Evolutionary conservation across 192 early-diverging fungal species (phyloP), one percentile per base, ranked within the genome.

Genomic region (Coemansia sp.): DNA sequence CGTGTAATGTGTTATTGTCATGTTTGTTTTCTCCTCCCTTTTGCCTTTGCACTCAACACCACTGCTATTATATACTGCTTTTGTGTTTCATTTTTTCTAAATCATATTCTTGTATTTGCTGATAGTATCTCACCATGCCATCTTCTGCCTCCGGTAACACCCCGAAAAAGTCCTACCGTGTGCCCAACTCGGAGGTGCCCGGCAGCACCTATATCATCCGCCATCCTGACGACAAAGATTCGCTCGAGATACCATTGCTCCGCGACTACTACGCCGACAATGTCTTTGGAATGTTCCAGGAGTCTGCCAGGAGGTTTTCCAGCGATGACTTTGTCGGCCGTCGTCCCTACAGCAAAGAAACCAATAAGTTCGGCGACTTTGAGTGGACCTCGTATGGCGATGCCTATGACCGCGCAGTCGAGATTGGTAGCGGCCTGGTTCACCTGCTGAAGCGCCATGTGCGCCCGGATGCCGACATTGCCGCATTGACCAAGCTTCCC

Each of bases 311-410:
- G 49, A 67, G 66, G 30, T 85, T 79, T 28, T 76, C 72, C 57
- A 76, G 87, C 59, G 71, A 68, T 29, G 84, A 84, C 35, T 92
- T 87, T 64, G 68, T 93, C 21, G 92, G 89, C 23, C 83, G 82
- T 48, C 88, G 92, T 56, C 64, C 84, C 2, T 82, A 83, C 64
- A 84, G 89, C 73, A 73, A 77, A 13, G 75, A 80, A 20, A 81
- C 87, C 13, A 84, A 87, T 67, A 83, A 77, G 25, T 86, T 85
- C 72, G 91, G 87, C 51, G 75, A 77, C 16, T 93, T 85, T 74
- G 75, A 82, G 20, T 93, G 90, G 90, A 77, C 87, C 64, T 89
- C 89, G 4, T 93, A 91, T 59, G 75, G 70, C 25, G 82, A 92
- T 62, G 83, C 85, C 51, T 81, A 77, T 66, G 72, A 86, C 42